phyloP scores from a whole-genome alignment of 306 rosid genomes.

The Vigna hirtella region DNA sequence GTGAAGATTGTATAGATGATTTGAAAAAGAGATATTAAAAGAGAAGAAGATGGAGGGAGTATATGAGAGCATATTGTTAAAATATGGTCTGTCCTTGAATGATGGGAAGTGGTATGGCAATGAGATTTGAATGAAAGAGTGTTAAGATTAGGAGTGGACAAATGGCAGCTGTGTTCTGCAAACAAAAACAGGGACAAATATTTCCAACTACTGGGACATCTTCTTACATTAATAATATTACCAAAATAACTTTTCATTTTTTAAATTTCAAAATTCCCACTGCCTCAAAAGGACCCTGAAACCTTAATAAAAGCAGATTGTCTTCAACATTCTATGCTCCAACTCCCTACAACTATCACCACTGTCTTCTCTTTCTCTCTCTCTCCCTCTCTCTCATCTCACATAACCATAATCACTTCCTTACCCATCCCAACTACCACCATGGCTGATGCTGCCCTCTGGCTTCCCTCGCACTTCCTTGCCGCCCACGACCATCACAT shows the following conservation, averaged over 20 bases:
- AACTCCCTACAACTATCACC: constrained; percentile 15
- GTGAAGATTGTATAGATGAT: too few relatives aligned
- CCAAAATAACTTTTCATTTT: background rate
- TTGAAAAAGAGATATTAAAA: too few relatives aligned
- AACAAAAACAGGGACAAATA: constrained; percentile 53
- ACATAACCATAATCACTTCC: constrained; percentile 39
- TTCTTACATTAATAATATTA: background rate
- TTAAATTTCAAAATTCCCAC: background rate
- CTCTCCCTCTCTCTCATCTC: background rate
- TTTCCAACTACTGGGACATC: constrained; percentile 63
- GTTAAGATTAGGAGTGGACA: constrained; percentile 42
- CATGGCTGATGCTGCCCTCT: constrained; percentile 55
- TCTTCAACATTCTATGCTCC: constrained; percentile 63
- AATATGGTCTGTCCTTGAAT: too few relatives aligned
- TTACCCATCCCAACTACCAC: background rate
- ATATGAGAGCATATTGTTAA: too few relatives aligned
- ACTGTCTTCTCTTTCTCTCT: background rate
- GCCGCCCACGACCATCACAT: constrained; percentile 12
- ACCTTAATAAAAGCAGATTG: constrained; percentile 82
- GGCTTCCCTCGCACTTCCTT: constrained; percentile 54
- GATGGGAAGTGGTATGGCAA: too few relatives aligned
- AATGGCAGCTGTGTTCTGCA: constrained; percentile 54
- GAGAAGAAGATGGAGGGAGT: too few relatives aligned
- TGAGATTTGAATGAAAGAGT: too few relatives aligned
- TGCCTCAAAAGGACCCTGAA: constrained; percentile 57